phyloP scores from a whole-genome alignment of 306 rosid genomes.

The Urtica urens region DNA sequence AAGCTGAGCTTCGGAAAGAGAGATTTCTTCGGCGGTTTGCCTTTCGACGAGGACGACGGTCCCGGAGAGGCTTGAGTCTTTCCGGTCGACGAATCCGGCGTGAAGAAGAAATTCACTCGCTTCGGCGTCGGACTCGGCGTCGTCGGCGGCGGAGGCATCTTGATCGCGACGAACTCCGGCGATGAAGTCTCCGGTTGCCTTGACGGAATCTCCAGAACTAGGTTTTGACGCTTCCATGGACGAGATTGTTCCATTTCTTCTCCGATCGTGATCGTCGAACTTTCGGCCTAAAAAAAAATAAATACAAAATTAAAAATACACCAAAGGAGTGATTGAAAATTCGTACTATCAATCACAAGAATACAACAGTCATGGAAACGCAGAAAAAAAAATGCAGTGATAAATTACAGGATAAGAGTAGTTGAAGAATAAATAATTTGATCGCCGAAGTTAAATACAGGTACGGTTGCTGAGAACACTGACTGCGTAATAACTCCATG shows the following conservation, averaged over 20 bases:
- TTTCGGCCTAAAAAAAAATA: slow-evolving; percentile 35
- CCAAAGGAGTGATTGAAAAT: not conserved
- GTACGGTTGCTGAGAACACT: not conserved
- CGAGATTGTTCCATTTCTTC: slow-evolving; percentile 33
- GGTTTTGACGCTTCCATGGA: slow-evolving; percentile 52
- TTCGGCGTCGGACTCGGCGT: slow-evolving; percentile 70
- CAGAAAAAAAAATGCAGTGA: too few species aligned
- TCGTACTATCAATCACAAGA: not conserved
- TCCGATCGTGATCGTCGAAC: slow-evolving; percentile 29
- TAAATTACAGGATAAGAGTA: not conserved
- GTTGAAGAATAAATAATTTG: not conserved
- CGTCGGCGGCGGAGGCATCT: slow-evolving; percentile 60
- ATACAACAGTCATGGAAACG: not conserved
- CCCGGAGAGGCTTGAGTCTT: slow-evolving; percentile 35
- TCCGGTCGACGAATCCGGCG: slow-evolving; percentile 48
- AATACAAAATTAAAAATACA: not conserved
- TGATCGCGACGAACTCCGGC: slow-evolving; percentile 48
- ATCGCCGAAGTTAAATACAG: not conserved
- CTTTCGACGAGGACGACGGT: slow-evolving; percentile 45
- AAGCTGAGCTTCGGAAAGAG: slow-evolving; percentile 72
- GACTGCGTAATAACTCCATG: not conserved
- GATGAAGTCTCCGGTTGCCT: slow-evolving; percentile 37
- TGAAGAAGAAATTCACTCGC: slow-evolving; percentile 61
- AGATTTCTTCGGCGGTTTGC: slow-evolving; percentile 47
- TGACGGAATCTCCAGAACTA: slow-evolving; percentile 50